A percentile compares a stretch with the other conserved stretches of the same genome.
Evolutionary conservation across 768 basidiomycete species (phyloP).

Genomic region (Tulasnella sp.): DNA sequence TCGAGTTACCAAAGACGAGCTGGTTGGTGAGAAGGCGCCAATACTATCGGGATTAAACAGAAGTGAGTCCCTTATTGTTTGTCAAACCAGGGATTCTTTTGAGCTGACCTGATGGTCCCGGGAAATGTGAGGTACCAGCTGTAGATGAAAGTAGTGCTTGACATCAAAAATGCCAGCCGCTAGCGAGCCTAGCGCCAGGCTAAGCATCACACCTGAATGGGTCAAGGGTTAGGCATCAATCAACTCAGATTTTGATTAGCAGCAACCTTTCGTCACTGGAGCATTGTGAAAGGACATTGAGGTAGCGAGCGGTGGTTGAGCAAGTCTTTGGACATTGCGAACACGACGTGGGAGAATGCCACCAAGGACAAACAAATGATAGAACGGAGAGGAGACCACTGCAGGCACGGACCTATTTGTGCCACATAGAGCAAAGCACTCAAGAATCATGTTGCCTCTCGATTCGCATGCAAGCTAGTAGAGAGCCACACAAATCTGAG

Average conservation of each 20-base stretch:
- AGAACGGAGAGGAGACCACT: too few relatives aligned
- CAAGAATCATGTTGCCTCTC: too few relatives aligned
- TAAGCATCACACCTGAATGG: conserved; percentile 67
- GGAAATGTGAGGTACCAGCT: conserved; percentile 88
- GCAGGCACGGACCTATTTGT: too few relatives aligned
- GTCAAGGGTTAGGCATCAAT: conserved; percentile 9
- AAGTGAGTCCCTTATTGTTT: conserved; percentile 35
- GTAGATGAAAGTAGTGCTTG: conserved; percentile 85
- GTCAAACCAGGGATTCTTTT: conserved; percentile 23
- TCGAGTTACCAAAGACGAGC: conserved; percentile 75
- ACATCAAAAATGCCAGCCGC: conserved; percentile 74
- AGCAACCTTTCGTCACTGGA: conserved; percentile 67
- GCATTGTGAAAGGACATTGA: conserved; percentile 48
- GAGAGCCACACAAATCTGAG: too few relatives aligned
- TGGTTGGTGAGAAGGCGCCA: conserved; percentile 78
- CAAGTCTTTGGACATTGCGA: background rate
- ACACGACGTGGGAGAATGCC: background rate
- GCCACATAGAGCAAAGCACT: too few relatives aligned
- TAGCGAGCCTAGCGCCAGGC: conserved; percentile 66
- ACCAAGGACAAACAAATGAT: background rate
- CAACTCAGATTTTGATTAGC: conserved; percentile 7
- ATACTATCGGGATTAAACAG: conserved; percentile 53
- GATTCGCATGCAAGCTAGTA: too few relatives aligned
- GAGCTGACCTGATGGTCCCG: conserved; percentile 73
- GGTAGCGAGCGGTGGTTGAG: background rate